Evolutionary conservation across 2,329 filamentous ascomycete genomes (phyloP).

Genomic region (Pseudogymnoascus sp.): DNA sequence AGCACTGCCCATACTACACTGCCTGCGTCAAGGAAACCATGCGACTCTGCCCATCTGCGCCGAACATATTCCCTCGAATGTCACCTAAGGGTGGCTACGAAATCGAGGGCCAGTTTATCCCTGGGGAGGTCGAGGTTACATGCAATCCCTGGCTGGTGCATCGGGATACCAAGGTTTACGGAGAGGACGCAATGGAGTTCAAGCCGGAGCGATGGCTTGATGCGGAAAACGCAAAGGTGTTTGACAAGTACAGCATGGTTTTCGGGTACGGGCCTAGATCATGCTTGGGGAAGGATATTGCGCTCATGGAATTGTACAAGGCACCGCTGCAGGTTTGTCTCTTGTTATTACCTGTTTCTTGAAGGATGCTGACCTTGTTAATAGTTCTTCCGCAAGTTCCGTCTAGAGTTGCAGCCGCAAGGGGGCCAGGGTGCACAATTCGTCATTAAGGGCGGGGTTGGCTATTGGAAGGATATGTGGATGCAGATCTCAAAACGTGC

Average conservation of each 20-base stretch:
- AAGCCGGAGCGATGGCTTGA: conserved; percentile 43
- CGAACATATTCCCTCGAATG: conserved; percentile 42
- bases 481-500: conserved; percentile 23
- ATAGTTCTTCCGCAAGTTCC: conserved; percentile 35
- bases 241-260: conserved; percentile 39
- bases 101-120: conserved; percentile 14
- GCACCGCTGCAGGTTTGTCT: conserved; percentile 24
- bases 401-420: conserved; percentile 23
- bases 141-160: conserved; percentile 41
- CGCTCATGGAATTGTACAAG: conserved; percentile 46
- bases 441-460: conserved; percentile 34
- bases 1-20: conserved; percentile 38
- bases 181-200: conserved; percentile 37
- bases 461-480: conserved; percentile 36
- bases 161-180: conserved; percentile 34
- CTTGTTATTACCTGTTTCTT: background rate
- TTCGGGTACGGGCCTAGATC: conserved; percentile 43
- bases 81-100: conserved; percentile 28
- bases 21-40: conserved; percentile 44
- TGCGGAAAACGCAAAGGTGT: conserved; percentile 32
- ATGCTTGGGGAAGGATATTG: conserved; percentile 43
- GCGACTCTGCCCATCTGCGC: conserved; percentile 41
- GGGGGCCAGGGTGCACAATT: conserved; percentile 28
- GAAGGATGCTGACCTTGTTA: conserved; percentile 11
- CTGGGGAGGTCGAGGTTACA: conserved; percentile 34